Percentiles rank a stretch among this genome's conserved stretches.
Evolutionary conservation across 2,329 filamentous ascomycete genomes (phyloP).

Genomic region (Neofusicoccum parvum): DNA sequence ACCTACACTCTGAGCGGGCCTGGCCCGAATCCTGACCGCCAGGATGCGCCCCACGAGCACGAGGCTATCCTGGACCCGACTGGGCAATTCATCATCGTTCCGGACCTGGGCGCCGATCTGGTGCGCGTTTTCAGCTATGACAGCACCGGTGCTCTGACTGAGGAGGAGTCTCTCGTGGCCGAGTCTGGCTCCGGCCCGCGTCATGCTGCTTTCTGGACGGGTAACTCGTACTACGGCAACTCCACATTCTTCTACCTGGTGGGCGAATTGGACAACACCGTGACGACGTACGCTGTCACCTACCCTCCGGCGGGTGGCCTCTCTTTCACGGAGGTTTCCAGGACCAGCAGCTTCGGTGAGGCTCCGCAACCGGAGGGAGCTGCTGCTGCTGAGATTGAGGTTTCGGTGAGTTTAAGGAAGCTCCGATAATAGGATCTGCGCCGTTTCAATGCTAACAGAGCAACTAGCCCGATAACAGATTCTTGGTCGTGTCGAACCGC

Average conservation of each 20-base stretch:
- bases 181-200: conserved; percentile 63
- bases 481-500: conserved; percentile 69
- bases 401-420: conserved; percentile 54
- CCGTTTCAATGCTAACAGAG: background rate
- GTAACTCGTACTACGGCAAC: conserved; percentile 25
- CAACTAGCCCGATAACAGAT: conserved; percentile 51
- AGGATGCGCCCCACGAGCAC: conserved; percentile 65
- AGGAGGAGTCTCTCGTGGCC: conserved; percentile 48
- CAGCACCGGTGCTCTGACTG: conserved; percentile 45
- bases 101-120: conserved; percentile 67
- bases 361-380: conserved; percentile 33
- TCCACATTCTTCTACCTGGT: conserved; percentile 60
- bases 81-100: conserved; percentile 62
- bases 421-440: background rate
- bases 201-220: conserved; percentile 61
- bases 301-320: conserved; percentile 48
- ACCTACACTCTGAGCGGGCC: conserved; percentile 42
- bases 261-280: conserved; percentile 62
- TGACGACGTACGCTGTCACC: conserved; percentile 59
- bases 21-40: conserved; percentile 47
- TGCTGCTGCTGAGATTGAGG: conserved; percentile 57
- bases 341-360: conserved; percentile 45
- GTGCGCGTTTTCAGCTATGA: conserved; percentile 62
- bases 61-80: conserved; percentile 67
- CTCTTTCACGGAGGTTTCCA: conserved; percentile 52